Base-by-base conservation (phyloP, 495 filamentous ascomycete genomes). In the Cercophora newfieldiana region DNA sequence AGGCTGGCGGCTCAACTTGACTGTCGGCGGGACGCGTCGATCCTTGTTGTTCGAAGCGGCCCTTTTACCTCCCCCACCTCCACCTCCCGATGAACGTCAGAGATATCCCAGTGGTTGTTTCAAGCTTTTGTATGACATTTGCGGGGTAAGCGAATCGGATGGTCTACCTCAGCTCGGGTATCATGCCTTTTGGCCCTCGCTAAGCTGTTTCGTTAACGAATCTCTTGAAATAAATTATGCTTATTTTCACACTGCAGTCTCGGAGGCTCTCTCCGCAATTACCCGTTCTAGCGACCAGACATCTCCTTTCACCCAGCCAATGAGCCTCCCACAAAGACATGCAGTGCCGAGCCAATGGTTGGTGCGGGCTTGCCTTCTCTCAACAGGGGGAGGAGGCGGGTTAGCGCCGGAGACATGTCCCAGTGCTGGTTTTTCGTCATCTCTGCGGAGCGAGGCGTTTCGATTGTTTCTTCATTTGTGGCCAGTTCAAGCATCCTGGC, bases 41-140 rank as follows among this genome's bases (percentile, higher is more conserved):
- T 53, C 49, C 49, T 25, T 19, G 7, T 53, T 19, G 8, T 53
- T 44, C 37, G 10, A 19, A 53, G 19, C 24, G 49, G 19, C 18
- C 19, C 7, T 19, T 22, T 19, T 22, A 2, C 49, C 22, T 25
- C 49, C 19, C 49, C 49, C 24, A 21, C 49, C 19, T 53, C 49
- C 49, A 53, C 49, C 49, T 25, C n/a, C 49, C 49, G 49, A 53
- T 14, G 49, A 22, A 53, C 49, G n/a, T 53, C 49, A 19, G 49
- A 53, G 12, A 22, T n/a, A 6, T n/a, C 48, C 5, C n/a, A 22
- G 19, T 19, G 2, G 18, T 25, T 53, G 49, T 53, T 53, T 53
- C 49, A 53, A 19, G 22, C 10, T 18, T 53, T 7, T 2, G 19
- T 25, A 3, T 22, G 10, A 2, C 24, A 53, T 14, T 22, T 53